Evolutionary conservation across 1,284 basidiomycete genomes (phyloP).

Genomic region (Rhodotorula sp.): DNA sequence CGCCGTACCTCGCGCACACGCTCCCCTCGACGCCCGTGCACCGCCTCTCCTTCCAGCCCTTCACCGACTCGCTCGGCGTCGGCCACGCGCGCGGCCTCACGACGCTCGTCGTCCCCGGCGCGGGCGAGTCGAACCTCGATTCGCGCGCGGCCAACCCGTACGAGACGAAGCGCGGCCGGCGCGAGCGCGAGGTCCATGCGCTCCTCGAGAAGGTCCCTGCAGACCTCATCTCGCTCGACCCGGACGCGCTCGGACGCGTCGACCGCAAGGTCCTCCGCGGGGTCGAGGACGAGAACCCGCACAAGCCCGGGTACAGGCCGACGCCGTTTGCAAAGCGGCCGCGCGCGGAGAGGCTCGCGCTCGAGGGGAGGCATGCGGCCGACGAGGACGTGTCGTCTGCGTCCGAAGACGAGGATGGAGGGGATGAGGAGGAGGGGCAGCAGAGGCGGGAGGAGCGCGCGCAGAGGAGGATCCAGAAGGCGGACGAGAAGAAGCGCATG

Average conservation of each 20-base stretch:
- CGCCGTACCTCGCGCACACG: constrained; percentile 80
- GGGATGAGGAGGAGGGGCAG: constrained; percentile 37
- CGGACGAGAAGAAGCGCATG: constrained; percentile 80
- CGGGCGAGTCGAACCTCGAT: constrained; percentile 94
- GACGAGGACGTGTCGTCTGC: constrained; percentile 50
- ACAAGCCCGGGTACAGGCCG: constrained; percentile 20
- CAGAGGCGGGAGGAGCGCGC: constrained; percentile 48
- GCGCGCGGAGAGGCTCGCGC: constrained; percentile 50
- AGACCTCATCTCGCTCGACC: constrained; percentile 89
- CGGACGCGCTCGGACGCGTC: constrained; percentile 61
- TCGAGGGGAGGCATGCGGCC: constrained; percentile 45
- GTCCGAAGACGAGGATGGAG: constrained; percentile 48
- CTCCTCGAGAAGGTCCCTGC: constrained; percentile 95
- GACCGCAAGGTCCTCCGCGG: constrained; percentile 28
- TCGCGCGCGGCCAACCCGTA: constrained; percentile 91
- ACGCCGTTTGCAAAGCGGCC: constrained; percentile 31
- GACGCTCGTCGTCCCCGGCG: constrained; percentile 83
- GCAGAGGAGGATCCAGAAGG: constrained; percentile 58
- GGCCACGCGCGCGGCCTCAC: constrained; percentile 71
- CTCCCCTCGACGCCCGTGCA: constrained; percentile 69
- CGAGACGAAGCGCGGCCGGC: constrained; percentile 76
- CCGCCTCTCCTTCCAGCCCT: constrained; percentile 80
- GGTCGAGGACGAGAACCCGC: constrained; percentile 19
- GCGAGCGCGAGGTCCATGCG: constrained; percentile 87
- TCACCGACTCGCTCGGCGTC: constrained; percentile 86